Percentiles rank a stretch among this genome's conserved stretches.
phyloP scores from a whole-genome alignment of 768 basidiomycete species.

The Lactarius quietus region DNA sequence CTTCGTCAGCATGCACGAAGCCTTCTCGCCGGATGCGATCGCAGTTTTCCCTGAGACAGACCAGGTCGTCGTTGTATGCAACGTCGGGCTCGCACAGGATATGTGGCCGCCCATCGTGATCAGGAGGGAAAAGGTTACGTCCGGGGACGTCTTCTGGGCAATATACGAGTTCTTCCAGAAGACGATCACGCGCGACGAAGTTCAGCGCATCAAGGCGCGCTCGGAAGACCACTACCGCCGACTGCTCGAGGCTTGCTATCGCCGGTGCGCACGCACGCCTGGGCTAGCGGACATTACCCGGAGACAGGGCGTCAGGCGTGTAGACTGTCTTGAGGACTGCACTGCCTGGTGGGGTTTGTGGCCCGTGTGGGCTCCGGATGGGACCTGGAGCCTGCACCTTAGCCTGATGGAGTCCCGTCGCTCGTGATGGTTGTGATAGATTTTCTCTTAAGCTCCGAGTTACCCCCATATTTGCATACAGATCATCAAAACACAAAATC shows the following conservation, averaged over 20 bases:
- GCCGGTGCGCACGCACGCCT: constrained; percentile 12
- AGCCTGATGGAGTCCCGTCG: constrained; percentile 12
- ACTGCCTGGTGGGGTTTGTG: constrained; percentile 20
- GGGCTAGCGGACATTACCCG: constrained; percentile 21
- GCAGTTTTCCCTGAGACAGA: constrained; percentile 19
- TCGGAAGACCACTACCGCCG: constrained; percentile 10
- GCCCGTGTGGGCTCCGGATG: constrained; percentile 15
- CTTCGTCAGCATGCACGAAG: constrained; percentile 20
- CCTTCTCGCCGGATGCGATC: constrained; percentile 8
- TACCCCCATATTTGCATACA: neutral
- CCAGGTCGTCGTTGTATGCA: constrained; percentile 16
- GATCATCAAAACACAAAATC: neutral
- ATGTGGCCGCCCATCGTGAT: constrained; percentile 20
- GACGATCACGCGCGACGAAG: constrained; percentile 12
- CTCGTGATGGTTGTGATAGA: constrained; percentile 3
- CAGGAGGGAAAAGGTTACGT: constrained; percentile 10
- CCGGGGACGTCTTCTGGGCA: constrained; percentile 23
- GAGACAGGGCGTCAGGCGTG: constrained; percentile 22
- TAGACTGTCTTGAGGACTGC: constrained; percentile 20
- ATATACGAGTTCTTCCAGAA: constrained; percentile 24
- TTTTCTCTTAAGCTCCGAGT: neutral
- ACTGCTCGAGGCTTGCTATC: constrained; percentile 12
- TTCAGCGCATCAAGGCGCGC: constrained; percentile 1
- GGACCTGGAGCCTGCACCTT: constrained; percentile 18
- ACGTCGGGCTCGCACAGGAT: constrained; percentile 7